Evolutionary conservation across 306 rosid species (phyloP), one percentile per base, ranked within the genome.

Genomic region (Inga oerstediana): DNA sequence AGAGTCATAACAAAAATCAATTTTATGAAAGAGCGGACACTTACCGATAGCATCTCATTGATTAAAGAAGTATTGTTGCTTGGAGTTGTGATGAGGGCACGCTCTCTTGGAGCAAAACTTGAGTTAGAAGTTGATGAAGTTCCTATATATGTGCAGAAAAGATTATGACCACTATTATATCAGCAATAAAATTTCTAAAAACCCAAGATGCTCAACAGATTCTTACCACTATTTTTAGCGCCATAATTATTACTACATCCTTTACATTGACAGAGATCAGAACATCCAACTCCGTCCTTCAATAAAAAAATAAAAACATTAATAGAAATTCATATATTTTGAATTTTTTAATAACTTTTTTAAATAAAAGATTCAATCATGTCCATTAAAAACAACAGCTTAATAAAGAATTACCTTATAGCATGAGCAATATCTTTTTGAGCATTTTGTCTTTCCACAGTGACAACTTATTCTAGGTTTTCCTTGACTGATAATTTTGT

Each of bases 21-120:
- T 10, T 45, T 45, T 9, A 45, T 45, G 49, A 45, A 45, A 45
- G 10, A 3, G 14, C 13, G 10, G 10, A 11, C 12, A 9, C 94
- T 75, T 96, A 96, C 99, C 98, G 92, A 86, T 86, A 91, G 98
- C 64, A 97, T 90, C 37, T 96, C 98, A 51, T 91, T 94, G 79
- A 81, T 86, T 82, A 97, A 72, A 68, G 97, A 94, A 72, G 92
- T 89, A 86, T 92, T 76, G 79, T 80, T 86, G 85, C 98, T 94
- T 73, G 98, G 97, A 88, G 97, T 87, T 83, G 90, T 81, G 80
- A 94, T 97, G 72, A 96, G 89, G 71, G 98, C 98, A 77, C 92
- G 94, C 82, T 96, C 99, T 98, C 98, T 82, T 84, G 8, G 96
- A 39, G 83, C 45, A 30, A 87, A 81, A 78, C 81, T 84, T 44